phyloP scores from a whole-genome alignment of 2,329 filamentous ascomycete genomes.

The Clarireedia monteithiana region DNA sequence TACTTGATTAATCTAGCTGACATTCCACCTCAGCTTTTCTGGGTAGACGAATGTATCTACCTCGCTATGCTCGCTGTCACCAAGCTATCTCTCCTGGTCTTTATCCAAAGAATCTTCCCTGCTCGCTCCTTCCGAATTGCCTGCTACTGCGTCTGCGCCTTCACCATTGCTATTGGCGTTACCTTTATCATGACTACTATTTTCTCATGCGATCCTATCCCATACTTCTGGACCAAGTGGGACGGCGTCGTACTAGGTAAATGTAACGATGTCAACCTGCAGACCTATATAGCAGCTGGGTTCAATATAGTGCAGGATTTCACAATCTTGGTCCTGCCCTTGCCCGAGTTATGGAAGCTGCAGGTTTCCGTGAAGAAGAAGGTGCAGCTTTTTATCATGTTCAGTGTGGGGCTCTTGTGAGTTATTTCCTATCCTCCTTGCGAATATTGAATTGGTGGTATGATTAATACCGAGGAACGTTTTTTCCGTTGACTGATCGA shows the following conservation, averaged over 20 bases:
- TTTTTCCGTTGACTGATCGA: neutral
- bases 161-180: neutral
- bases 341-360: conserved; percentile 36
- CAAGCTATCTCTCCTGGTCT: too few species aligned
- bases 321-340: conserved; percentile 42
- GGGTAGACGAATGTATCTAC: too few species aligned
- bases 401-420: conserved; percentile 38
- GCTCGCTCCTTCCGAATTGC: neutral
- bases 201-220: neutral
- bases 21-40: too few species aligned
- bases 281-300: conserved; percentile 42
- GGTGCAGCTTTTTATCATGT: conserved; percentile 40
- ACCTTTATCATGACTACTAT: neutral
- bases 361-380: conserved; percentile 40
- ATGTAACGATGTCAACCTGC: conserved; percentile 41
- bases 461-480: neutral
- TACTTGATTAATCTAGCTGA: neutral
- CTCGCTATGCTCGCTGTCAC: too few species aligned
- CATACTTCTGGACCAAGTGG: conserved; percentile 31
- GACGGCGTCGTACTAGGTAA: conserved; percentile 37
- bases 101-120: too few species aligned
- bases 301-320: conserved; percentile 45
- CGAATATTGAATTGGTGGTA: neutral
- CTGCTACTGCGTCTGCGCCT: neutral
- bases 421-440: neutral